Conservation (phyloP, 2,329 filamentous ascomycete genomes). For the Aureobasidium vineae region DNA sequence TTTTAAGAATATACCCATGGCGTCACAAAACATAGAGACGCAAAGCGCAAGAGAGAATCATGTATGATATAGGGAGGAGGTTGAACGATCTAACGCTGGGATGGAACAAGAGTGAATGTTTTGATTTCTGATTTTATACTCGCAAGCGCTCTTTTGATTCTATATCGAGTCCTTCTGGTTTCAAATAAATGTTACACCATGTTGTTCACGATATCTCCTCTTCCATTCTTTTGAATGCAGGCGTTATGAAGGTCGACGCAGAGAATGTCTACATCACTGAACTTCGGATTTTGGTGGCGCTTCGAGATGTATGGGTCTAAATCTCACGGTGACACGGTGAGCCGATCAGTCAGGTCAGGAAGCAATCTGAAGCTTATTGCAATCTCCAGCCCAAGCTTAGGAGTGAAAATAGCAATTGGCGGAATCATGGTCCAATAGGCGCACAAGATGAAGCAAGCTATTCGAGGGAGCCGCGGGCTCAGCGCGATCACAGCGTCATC, state of each 20-base stretch:
- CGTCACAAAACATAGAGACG: conserved; percentile 6
- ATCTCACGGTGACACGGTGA: background rate
- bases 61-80: conserved; percentile 18
- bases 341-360: background rate
- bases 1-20: conserved; percentile 23
- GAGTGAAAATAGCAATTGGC: background rate
- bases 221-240: background rate
- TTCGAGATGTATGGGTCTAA: background rate
- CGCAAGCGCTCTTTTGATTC: conserved; percentile 9
- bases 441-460: background rate
- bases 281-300: background rate
- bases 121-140: background rate
- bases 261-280: background rate
- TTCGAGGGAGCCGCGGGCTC: background rate
- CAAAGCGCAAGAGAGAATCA: background rate
- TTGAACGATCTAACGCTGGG: conserved; percentile 19
- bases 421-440: background rate
- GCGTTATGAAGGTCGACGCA: background rate
- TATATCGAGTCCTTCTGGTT: background rate
- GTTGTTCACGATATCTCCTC: background rate
- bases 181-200: conserved; percentile 8
- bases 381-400: background rate
- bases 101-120: conserved; percentile 7
- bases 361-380: background rate
- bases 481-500: background rate